Base-by-base conservation (phyloP, 1,284 basidiomycete genomes). In the Xerocomus nothofagi region DNA sequence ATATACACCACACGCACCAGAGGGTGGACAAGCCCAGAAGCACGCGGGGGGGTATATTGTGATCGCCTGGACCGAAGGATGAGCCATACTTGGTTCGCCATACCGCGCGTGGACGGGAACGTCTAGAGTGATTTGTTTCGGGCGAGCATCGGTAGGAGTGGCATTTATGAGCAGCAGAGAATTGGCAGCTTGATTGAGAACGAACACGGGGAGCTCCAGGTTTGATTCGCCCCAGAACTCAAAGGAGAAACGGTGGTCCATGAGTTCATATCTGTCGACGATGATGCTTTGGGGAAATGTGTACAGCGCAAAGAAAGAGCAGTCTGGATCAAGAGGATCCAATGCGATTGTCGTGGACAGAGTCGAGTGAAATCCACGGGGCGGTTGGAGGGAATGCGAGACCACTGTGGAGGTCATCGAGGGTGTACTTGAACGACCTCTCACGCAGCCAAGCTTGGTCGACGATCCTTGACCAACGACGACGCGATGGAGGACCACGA, bases 171-270 rank as follows among this genome's bases (percentile, higher is more conserved):
- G 62, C 37, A 67, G 39, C 9, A 66, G 17, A 3, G 55, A 57
- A 3, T 41, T 36, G 45, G 46, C 40, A 3, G 55, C 31, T 45
- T 58, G 62, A 32, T 62, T 24, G 4, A 70, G 55, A 36, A 60
- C 66, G n/a, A 68, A 68, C 11, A 57, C 63, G 33, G 65, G 65
- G n/a, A 69, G 64, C 21, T 67, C 65, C 36, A 67, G 50, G 50
- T 69, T 57, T 21, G 68, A 53, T 44, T 66, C 59, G 14, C 65
- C 68, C 58, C 63, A 58, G 50, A 71, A 51, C 43, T 67, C 66
- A 33, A 70, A 69, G 29, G 49, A 44, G 39, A 68, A 51, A 23
- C 32, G 37, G 44, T 33, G 64, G 54, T 66, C 62, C 2, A 37
- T 7, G 51, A 67, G 66, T 39, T 67, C 68, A 47, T 70, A 51